A percentile compares a stretch with the other conserved stretches of the same genome.
These are phyloP conservation scores for Microdochium bolleyi DNA, from an alignment of 2,329 filamentous ascomycete species.

Conservation along the genomic window DNA sequence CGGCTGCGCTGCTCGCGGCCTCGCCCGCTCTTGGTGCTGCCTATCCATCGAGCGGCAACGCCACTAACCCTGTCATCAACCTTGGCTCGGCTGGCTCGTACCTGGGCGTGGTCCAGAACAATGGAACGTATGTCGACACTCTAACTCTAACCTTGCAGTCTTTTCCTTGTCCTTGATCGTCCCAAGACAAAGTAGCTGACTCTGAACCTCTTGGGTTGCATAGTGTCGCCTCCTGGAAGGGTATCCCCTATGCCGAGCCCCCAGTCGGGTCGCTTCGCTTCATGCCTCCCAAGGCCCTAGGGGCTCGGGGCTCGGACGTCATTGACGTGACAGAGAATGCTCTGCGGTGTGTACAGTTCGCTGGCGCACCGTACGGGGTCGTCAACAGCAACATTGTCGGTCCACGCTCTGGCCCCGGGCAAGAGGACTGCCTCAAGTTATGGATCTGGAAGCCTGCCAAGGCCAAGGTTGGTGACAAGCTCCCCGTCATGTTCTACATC, in stretches of 20 bases:
- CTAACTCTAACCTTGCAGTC: neutral
- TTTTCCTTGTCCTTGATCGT: neutral
- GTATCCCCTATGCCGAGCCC: conserved; percentile 67
- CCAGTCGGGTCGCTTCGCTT: conserved; percentile 62
- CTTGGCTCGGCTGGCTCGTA: neutral
- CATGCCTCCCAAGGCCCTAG: conserved; percentile 57
- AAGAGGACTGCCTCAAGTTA: conserved; percentile 44
- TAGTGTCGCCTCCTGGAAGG: conserved; percentile 17
- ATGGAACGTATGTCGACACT: neutral
- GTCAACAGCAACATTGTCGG: conserved; percentile 20
- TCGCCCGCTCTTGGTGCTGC: neutral
- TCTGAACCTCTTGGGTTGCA: neutral
- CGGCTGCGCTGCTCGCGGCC: neutral
- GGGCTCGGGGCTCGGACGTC: conserved; percentile 15
- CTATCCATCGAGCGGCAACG: neutral
- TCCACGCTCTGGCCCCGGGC: conserved; percentile 29
- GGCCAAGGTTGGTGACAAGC: conserved; percentile 28
- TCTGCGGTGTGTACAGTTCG: neutral
- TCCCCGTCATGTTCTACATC: conserved; percentile 51
- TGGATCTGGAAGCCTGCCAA: conserved; percentile 37
- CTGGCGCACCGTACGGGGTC: neutral
- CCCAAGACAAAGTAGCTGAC: neutral
- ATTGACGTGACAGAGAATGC: neutral
- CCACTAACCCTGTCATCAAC: neutral
- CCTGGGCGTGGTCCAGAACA: neutral